Base-by-base conservation (phyloP, 192 early-diverging fungal genomes). In the Neocallimastix lanati region DNA sequence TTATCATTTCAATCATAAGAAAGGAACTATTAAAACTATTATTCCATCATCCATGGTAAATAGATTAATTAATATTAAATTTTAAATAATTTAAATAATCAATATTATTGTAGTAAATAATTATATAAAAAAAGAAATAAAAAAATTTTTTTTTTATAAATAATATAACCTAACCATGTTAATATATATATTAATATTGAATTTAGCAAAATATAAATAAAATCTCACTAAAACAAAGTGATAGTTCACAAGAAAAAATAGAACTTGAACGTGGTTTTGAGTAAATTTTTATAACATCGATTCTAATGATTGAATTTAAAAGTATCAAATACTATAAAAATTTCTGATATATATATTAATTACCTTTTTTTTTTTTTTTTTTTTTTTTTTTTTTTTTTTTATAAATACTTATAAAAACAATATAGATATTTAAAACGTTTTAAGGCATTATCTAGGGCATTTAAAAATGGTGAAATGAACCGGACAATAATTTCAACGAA, bases 381-480 rank as follows among this genome's bases (percentile, higher is more conserved):
- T 0, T 50, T n/a, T n/a, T n/a, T n/a, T n/a, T n/a, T n/a, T n/a
- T n/a, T n/a, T n/a, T n/a, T n/a, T n/a, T n/a, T n/a, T n/a, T n/a
- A n/a, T n/a, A n/a, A n/a, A n/a, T n/a, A n/a, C n/a, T n/a, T n/a
- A n/a, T 28, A n/a, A n/a, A n/a, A n/a, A 5, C 18, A 38, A n/a
- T n/a, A n/a, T n/a, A 87, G 84, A 28, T 89, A 89, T 78, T 83
- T 90, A 18, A 82, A 82, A 37, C 83, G 87, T 29, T 90, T 90
- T 84, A 90, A 90, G 79, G 87, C 87, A 27, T 81, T 90, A 7
- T 89, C 88, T 16, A 77, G 84, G 29, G 88, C 88, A 28, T 90
- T 90, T 80, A 50, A 18, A 50, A 0, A 50, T 50, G 40, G 40
- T 50, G 40, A 50, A 21, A 50, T 50, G 1, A 16, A 21, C 3